Percentiles rank a stretch among this genome's conserved stretches.
phyloP scores from a whole-genome alignment of 1,284 basidiomycete species.

The Cerioporus squamosus region DNA sequence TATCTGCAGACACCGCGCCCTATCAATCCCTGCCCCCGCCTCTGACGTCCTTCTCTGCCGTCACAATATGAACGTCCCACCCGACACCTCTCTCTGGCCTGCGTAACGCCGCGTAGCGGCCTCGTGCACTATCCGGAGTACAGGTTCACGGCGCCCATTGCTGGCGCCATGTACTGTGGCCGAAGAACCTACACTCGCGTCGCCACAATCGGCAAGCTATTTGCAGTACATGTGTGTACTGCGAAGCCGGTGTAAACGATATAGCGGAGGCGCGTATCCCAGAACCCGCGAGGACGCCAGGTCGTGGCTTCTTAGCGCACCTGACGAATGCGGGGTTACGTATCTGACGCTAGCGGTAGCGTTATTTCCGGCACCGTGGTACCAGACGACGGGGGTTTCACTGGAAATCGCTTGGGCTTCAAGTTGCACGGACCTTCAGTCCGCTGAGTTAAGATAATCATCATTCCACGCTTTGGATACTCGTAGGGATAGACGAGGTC shows the following conservation, averaged over 20 bases:
- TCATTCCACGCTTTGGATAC: no score
- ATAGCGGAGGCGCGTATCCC: background rate
- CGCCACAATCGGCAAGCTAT: no score
- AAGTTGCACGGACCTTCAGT: no score
- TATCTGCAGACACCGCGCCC: background rate
- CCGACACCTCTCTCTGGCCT: slow-evolving; percentile 1
- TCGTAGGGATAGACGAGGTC: background rate
- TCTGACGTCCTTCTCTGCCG: background rate
- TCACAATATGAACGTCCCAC: background rate
- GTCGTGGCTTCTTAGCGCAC: background rate
- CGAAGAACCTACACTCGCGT: no score
- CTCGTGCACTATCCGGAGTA: background rate
- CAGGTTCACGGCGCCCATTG: background rate
- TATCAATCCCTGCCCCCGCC: background rate
- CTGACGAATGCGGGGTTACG: slow-evolving; percentile 6
- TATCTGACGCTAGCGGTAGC: slow-evolving; percentile 3
- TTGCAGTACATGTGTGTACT: background rate
- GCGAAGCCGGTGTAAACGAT: background rate
- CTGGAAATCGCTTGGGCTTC: no score
- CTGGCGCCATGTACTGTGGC: no score
- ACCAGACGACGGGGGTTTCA: no score
- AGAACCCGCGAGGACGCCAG: slow-evolving; percentile 5
- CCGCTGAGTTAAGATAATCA: no score
- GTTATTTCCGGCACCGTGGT: background rate
- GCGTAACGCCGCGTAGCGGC: background rate